Evolutionary conservation across 192 early-diverging fungal species (phyloP).

Genomic region (Backusella australiensis): DNA sequence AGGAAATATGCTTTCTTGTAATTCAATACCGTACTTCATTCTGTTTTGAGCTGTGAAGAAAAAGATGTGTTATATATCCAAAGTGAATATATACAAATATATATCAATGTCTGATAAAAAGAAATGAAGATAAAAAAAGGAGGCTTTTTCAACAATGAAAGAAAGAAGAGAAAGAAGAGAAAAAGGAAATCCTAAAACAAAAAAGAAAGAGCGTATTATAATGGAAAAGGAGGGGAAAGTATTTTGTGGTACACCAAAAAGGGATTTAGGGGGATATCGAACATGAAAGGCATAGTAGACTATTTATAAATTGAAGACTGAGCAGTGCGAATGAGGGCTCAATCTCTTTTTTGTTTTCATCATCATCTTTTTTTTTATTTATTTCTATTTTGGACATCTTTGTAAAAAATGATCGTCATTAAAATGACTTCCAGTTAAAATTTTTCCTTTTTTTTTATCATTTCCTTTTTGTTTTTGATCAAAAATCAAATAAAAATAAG

Average conservation of each 20-base stretch:
- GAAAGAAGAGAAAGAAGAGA: not conserved
- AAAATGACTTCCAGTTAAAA: not conserved
- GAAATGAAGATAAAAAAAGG: not conserved
- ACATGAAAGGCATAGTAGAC: not conserved
- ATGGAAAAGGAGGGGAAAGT: not conserved
- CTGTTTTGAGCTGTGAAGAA: not conserved
- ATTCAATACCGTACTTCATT: slow-evolving; percentile 38
- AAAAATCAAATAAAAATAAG: not conserved
- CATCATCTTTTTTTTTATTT: not conserved
- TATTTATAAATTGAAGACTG: not conserved
- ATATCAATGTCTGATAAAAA: not conserved
- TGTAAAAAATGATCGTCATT: not conserved
- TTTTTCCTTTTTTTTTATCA: not conserved
- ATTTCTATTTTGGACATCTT: not conserved
- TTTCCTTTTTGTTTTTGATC: not conserved
- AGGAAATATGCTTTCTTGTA: slow-evolving; percentile 34
- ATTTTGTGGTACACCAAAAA: slow-evolving; percentile 1
- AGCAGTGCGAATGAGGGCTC: not conserved
- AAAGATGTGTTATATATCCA: not conserved
- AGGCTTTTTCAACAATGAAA: not conserved
- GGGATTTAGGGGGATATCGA: not conserved
- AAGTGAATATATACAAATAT: not conserved
- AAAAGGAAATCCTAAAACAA: not conserved
- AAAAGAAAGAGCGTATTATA: not conserved
- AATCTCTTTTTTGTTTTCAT: not conserved